Base-by-base conservation (phyloP, 768 basidiomycete species). In the Rhizopogon rudus region DNA sequence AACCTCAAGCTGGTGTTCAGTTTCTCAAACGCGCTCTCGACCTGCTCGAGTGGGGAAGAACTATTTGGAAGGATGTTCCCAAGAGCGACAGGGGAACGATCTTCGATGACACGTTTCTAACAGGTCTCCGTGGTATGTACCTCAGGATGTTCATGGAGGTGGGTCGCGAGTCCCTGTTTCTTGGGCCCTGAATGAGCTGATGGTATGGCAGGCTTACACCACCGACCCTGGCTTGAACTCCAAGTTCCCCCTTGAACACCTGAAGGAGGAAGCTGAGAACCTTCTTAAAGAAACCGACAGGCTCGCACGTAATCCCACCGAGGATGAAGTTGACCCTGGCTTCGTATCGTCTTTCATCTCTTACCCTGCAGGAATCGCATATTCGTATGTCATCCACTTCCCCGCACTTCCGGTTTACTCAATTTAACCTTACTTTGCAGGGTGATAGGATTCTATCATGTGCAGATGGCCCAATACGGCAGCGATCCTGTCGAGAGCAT, bases 221-320 rank as follows among this genome's bases (percentile, higher is more conserved):
- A 22, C 39, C 22, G 43, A 51, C 39, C 51, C 42, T 41, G 54
- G 52, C n/a, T 14, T 50, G n/a, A 53, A 58, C 22, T 39, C 44
- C 25, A 49, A 54, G 29, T 60, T 57, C 39, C 40, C 56, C 10
- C 50, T 65, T n/a, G 51, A 46, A 20, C 40, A 48, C n/a, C 55
- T 65, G 16, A 52, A 56, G 8, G 54, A 63, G 52, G 57, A 63
- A 48, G 66, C 68, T 2, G 42, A 58, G 16, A 57, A 63, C n/a
- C 44, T 63, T 12, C 31, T 61, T 7, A 37, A 49, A 48, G 62
- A 62, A 4, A 35, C 51, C n/a, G 42, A 40, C 1, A 41, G 25
- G 12, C 43, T 31, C 20, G 13, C 7, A 25, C 37, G 14, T 20
- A 17, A 13, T 14, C 56, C 29, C 3, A 33, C 14, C 3, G 29